A percentile compares a stretch with the other conserved stretches of the same genome.
These are phyloP conservation scores for Catenaria anguillulae DNA, from an alignment of 371 early-diverging fungal species.

Conservation along the genomic window DNA sequence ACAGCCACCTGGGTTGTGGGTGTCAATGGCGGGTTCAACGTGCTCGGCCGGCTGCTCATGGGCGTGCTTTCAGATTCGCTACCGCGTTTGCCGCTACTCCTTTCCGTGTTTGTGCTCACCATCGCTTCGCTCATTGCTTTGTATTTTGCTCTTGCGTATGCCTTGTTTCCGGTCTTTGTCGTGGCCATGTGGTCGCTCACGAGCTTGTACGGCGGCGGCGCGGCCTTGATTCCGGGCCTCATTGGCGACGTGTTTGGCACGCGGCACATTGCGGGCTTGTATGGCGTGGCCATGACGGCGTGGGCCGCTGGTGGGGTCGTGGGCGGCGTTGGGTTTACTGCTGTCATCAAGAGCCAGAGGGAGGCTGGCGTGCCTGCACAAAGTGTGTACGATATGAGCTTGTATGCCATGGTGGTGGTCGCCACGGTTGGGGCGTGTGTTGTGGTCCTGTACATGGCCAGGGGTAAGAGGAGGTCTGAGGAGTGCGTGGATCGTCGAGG, in stretches of 20 bases:
- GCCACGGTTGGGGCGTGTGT: neutral
- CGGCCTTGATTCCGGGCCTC: conserved; percentile 23
- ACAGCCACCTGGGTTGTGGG: too few relatives aligned
- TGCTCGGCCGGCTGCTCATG: conserved; percentile 19
- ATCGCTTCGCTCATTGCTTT: conserved; percentile 16
- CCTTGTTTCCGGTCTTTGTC: conserved; percentile 18
- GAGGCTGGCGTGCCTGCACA: neutral
- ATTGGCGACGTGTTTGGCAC: conserved; percentile 27
- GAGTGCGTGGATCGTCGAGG: too few relatives aligned
- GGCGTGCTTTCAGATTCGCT: conserved; percentile 21
- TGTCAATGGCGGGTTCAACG: conserved; percentile 23
- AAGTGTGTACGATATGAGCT: neutral
- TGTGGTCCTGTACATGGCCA: neutral
- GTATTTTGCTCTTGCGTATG: conserved; percentile 13
- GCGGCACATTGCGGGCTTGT: conserved; percentile 19
- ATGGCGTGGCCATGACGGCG: conserved; percentile 24
- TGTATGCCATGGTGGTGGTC: neutral
- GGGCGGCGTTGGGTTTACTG: conserved; percentile 16
- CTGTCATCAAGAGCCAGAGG: neutral
- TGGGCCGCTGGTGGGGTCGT: conserved; percentile 25
- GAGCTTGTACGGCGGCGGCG: conserved; percentile 23
- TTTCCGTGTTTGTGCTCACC: conserved; percentile 17
- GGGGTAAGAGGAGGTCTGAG: too few relatives aligned
- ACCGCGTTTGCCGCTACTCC: conserved; percentile 21
- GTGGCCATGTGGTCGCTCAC: conserved; percentile 22